A percentile compares a stretch with the other conserved stretches of the same genome.
Conservation (phyloP, 2,329 filamentous ascomycete genomes). For the Ascocoryne sarcoides region DNA sequence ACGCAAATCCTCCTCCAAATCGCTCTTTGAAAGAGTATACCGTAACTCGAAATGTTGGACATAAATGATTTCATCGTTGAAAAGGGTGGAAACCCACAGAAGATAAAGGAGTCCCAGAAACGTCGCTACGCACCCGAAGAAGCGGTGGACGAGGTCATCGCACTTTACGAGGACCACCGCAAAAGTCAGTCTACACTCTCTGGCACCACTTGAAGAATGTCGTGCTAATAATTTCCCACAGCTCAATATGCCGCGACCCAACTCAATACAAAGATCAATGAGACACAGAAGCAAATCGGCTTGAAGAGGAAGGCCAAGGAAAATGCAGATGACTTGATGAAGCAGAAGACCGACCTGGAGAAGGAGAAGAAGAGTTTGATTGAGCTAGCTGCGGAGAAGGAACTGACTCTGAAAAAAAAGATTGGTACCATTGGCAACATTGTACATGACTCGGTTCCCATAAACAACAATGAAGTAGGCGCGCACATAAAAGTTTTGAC, state of each 20-base stretch:
- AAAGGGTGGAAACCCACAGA: slow-evolving; percentile 83
- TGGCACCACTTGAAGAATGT: background rate
- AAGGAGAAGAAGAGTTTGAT: slow-evolving; percentile 75
- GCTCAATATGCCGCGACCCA: slow-evolving; percentile 72
- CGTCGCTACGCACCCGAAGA: slow-evolving; percentile 72
- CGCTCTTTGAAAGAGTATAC: slow-evolving; percentile 2
- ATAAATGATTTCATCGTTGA: slow-evolving; percentile 73
- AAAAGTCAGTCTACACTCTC: slow-evolving; percentile 43
- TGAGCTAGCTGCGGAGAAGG: slow-evolving; percentile 67
- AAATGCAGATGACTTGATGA: slow-evolving; percentile 69
- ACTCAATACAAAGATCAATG: slow-evolving; percentile 78
- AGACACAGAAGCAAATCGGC: slow-evolving; percentile 81
- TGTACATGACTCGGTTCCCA: slow-evolving; percentile 79
- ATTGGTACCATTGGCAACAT: slow-evolving; percentile 81
- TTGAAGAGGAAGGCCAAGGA: slow-evolving; percentile 92
- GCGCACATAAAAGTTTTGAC: background rate
- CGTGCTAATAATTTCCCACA: slow-evolving; percentile 24
- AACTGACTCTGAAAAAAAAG: slow-evolving; percentile 64
- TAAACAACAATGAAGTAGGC: slow-evolving; percentile 68
- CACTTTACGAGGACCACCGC: slow-evolving; percentile 76
- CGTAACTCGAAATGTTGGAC: slow-evolving; percentile 74
- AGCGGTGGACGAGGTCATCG: slow-evolving; percentile 84
- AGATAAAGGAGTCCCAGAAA: slow-evolving; percentile 85
- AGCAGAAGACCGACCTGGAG: slow-evolving; percentile 68
- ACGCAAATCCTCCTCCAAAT: background rate